These are phyloP conservation scores for Pharus latifolius DNA, from an alignment of 176 grass and related monocot genomes.

Conservation along the genomic window DNA sequence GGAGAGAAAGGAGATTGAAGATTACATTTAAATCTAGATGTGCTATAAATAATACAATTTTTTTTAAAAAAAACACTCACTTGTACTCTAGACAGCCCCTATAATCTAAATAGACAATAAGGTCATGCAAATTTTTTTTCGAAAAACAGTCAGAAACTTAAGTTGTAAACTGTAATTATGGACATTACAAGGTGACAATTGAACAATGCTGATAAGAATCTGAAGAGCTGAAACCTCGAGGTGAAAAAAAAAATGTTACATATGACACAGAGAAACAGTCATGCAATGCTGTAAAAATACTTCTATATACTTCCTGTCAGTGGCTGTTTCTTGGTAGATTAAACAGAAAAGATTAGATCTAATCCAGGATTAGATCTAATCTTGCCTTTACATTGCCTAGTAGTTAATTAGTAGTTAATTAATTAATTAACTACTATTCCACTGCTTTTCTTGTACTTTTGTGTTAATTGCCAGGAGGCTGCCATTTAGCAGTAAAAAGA, in stretches of 20 bases:
- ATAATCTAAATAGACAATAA: too few relatives aligned
- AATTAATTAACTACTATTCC: background rate
- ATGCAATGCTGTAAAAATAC: conserved; percentile 53
- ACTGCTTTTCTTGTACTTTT: conserved; percentile 30
- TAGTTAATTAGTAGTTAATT: conserved; percentile 27
- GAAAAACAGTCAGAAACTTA: too few relatives aligned
- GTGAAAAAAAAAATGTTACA: conserved; percentile 35
- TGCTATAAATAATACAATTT: too few relatives aligned
- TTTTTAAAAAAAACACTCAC: too few relatives aligned
- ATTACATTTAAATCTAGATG: too few relatives aligned
- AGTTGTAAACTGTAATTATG: too few relatives aligned
- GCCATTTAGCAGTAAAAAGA: conserved; percentile 18
- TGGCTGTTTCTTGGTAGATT: conserved; percentile 33
- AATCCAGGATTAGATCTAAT: conserved; percentile 46
- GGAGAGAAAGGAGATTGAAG: too few relatives aligned
- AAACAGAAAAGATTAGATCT: conserved; percentile 41
- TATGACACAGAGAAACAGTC: conserved; percentile 34
- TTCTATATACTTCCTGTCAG: conserved; percentile 29
- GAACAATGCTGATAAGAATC: conserved; percentile 28
- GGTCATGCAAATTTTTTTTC: too few relatives aligned
- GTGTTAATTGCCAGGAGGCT: conserved; percentile 20
- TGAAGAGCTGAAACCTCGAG: conserved; percentile 2
- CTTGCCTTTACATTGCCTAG: conserved; percentile 39
- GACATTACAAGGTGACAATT: background rate
- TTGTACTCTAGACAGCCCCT: too few relatives aligned